Evolutionary conservation across 2,329 filamentous ascomycete species (phyloP).

Genomic region (Ophiocordyceps camponoti-floridani): DNA sequence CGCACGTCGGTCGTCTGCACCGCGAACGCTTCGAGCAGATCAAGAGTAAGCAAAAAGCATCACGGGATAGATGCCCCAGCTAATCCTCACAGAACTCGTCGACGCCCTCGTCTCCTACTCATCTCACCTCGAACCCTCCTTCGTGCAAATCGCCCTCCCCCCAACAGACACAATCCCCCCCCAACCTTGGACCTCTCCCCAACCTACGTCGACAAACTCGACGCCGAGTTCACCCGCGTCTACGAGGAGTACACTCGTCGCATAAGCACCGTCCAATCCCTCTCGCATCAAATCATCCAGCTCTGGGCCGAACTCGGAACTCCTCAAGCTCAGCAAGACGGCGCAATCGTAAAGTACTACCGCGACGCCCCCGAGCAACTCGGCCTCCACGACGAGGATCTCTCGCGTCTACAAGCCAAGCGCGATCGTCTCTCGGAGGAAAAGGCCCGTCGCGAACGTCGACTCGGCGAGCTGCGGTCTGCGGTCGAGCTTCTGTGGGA

Average conservation of each 20-base stretch:
- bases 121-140: slow-evolving; percentile 79
- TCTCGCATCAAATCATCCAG: slow-evolving; percentile 75
- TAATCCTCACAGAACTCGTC: slow-evolving; percentile 52
- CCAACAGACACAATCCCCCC: slow-evolving; percentile 63
- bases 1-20: slow-evolving; percentile 62
- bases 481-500: slow-evolving; percentile 82
- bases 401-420: slow-evolving; percentile 52
- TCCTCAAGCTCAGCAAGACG: slow-evolving; percentile 82
- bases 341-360: slow-evolving; percentile 72
- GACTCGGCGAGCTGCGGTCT: slow-evolving; percentile 53
- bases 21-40: slow-evolving; percentile 90
- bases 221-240: slow-evolving; percentile 80
- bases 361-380: slow-evolving; percentile 85
- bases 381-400: slow-evolving; percentile 75
- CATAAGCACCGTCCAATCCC: slow-evolving; percentile 52
- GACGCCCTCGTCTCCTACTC: slow-evolving; percentile 92
- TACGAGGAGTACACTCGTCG: slow-evolving; percentile 93
- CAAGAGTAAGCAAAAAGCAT: slow-evolving; percentile 72
- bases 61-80: no score
- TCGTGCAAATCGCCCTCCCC: slow-evolving; percentile 70
- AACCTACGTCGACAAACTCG: slow-evolving; percentile 69
- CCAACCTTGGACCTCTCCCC: slow-evolving; percentile 85
- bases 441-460: slow-evolving; percentile 68
- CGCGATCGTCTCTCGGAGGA: slow-evolving; percentile 75
- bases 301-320: slow-evolving; percentile 93